phyloP scores from a whole-genome alignment of 2,329 filamentous ascomycete species.

The Pseudocercospora crystallina region DNA sequence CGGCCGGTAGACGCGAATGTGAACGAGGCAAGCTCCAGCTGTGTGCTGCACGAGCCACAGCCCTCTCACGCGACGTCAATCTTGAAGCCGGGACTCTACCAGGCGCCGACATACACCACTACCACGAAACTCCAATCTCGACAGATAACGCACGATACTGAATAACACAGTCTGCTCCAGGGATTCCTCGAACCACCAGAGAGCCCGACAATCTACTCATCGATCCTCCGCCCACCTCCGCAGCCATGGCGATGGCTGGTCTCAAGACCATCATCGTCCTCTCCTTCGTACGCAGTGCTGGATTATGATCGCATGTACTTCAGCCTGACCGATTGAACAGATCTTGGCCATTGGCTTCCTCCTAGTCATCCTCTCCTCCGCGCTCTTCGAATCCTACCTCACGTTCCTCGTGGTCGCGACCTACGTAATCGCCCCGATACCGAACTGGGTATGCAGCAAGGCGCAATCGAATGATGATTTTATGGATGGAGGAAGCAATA shows the following conservation, averaged over 20 bases:
- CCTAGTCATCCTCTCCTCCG: constrained; percentile 96
- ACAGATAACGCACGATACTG: too few relatives aligned
- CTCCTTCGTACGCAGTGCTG: constrained; percentile 70
- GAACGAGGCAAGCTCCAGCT: too few relatives aligned
- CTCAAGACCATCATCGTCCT: constrained; percentile 99
- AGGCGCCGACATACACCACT: too few relatives aligned
- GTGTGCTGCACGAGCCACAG: too few relatives aligned
- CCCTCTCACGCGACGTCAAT: too few relatives aligned
- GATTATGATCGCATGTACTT: too few relatives aligned
- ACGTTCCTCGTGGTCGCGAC: constrained; percentile 93
- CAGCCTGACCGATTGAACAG: constrained; percentile 39
- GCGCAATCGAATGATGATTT: constrained; percentile 94
- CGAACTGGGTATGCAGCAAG: constrained; percentile 92
- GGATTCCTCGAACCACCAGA: too few relatives aligned
- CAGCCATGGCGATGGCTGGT: constrained; percentile 65
- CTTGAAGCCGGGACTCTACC: too few relatives aligned
- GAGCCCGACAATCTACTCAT: too few relatives aligned
- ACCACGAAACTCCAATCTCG: too few relatives aligned
- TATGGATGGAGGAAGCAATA: constrained; percentile 79
- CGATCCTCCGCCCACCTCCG: constrained; percentile 6
- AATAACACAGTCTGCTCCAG: too few relatives aligned
- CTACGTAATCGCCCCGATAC: constrained; percentile 88
- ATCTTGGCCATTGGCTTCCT: constrained; percentile 97
- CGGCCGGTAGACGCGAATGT: neutral
- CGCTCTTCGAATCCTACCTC: constrained; percentile 91